These are phyloP conservation scores for Quercus gilva DNA, from an alignment of 306 rosid species.

Conservation along the genomic window DNA sequence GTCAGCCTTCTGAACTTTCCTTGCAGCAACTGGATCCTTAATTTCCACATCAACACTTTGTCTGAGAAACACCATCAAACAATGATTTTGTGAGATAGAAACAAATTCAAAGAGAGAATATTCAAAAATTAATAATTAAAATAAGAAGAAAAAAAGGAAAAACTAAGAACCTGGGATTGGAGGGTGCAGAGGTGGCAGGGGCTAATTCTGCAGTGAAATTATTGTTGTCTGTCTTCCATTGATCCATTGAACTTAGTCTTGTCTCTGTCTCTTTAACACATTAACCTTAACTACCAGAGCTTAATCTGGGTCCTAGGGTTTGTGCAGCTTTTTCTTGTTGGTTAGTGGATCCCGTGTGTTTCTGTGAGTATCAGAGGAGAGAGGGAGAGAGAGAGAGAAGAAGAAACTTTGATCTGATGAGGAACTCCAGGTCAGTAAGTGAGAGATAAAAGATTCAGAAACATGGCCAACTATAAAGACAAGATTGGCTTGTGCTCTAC, in stretches of 20 bases:
- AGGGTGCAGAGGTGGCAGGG: constrained; percentile 27
- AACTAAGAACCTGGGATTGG: constrained; percentile 6
- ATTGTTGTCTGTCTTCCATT: constrained; percentile 44
- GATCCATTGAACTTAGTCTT: constrained; percentile 32
- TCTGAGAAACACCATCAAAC: constrained; percentile 30
- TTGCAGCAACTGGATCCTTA: constrained; percentile 56
- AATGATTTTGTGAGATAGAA: not conserved
- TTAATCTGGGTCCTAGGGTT: not conserved
- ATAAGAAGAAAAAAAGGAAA: not conserved
- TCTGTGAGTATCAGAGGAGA: not conserved
- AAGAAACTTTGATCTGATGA: not conserved
- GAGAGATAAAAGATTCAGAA: not conserved
- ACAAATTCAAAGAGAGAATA: not conserved
- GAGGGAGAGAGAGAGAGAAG: not conserved
- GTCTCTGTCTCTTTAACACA: not conserved
- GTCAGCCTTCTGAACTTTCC: constrained; percentile 86
- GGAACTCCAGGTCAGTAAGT: not conserved
- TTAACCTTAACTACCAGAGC: not conserved
- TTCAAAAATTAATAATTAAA: not conserved
- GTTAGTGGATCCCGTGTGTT: not conserved
- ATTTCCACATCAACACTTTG: constrained; percentile 49
- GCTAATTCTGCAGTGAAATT: constrained; percentile 28
- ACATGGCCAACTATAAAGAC: not conserved
- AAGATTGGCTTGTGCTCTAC: not conserved
- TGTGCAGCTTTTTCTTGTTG: not conserved